phyloP scores from a whole-genome alignment of 2,329 filamentous ascomycete species.

The Fusarium marasasianum region DNA sequence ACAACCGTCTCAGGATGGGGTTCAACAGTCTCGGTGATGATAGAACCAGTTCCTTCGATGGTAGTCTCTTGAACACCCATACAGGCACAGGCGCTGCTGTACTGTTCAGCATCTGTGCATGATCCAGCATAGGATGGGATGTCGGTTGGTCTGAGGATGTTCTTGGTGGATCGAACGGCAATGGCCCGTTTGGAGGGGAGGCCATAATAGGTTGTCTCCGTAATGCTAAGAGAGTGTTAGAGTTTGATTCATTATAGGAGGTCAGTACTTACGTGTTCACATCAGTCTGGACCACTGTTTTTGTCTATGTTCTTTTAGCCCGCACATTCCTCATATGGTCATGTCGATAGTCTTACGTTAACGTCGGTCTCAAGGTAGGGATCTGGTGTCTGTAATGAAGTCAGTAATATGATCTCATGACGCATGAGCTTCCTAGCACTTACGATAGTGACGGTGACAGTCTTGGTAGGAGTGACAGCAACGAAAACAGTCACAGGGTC shows the following conservation, averaged over 20 bases:
- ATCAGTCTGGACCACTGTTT: not conserved
- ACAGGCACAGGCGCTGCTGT: not conserved
- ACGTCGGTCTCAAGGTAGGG: not conserved
- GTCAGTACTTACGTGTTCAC: not conserved
- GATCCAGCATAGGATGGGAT: not conserved
- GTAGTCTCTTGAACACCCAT: not conserved
- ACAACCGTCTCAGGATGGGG: not conserved
- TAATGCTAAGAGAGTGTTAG: not conserved
- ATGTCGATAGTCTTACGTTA: not conserved
- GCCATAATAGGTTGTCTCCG: not conserved
- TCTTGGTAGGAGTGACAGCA: not conserved
- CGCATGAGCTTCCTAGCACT: rapidly evolving
- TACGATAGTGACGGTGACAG: not conserved
- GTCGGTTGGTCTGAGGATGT: not conserved
- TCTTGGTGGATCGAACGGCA: not conserved
- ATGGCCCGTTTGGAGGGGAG: not conserved
- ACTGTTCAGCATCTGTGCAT: not conserved
- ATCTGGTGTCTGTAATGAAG: not conserved
- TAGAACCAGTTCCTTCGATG: not conserved
- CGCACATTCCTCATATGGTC: rapidly evolving
- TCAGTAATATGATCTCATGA: not conserved
- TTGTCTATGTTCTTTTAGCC: not conserved
- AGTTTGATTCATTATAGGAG: rapidly evolving
- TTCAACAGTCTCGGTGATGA: not conserved
- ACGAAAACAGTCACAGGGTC: not conserved